phyloP scores from a whole-genome alignment of 2,329 filamentous ascomycete genomes.

The Diaporthe humulicola region DNA sequence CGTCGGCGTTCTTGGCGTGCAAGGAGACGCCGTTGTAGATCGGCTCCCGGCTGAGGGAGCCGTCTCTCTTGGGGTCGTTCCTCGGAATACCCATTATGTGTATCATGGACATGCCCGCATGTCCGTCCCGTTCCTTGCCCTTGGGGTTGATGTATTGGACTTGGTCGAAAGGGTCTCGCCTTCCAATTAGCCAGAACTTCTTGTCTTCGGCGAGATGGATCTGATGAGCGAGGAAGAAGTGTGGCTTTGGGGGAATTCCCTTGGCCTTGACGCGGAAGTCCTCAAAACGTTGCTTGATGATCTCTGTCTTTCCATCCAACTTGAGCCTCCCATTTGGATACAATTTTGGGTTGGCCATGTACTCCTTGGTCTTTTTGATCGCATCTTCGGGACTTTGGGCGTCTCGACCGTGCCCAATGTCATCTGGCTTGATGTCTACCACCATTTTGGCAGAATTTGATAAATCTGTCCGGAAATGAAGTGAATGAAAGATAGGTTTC shows the following conservation, averaged over 20 bases:
- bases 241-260: background rate
- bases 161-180: slow-evolving; percentile 17
- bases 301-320: background rate
- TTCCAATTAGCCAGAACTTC: slow-evolving; percentile 19
- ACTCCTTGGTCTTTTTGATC: slow-evolving; percentile 5
- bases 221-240: slow-evolving; percentile 23
- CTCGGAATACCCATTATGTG: slow-evolving; percentile 21
- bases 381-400: slow-evolving; percentile 31
- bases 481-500: background rate
- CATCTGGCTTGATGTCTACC: slow-evolving; percentile 10
- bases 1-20: slow-evolving; percentile 15
- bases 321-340: slow-evolving; percentile 28
- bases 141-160: slow-evolving; percentile 24
- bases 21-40: slow-evolving; percentile 23
- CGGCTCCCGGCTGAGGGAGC: slow-evolving; percentile 8
- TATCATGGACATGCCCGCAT: slow-evolving; percentile 21
- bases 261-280: slow-evolving; percentile 20
- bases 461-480: background rate
- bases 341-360: slow-evolving; percentile 3
- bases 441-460: background rate
- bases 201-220: slow-evolving; percentile 25
- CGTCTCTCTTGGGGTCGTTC: slow-evolving; percentile 15
- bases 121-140: slow-evolving; percentile 1
- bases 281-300: slow-evolving; percentile 20
- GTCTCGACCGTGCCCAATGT: slow-evolving; percentile 7